phyloP scores from a whole-genome alignment of 805 yeast species.

The Zygotorulaspora sp. region DNA sequence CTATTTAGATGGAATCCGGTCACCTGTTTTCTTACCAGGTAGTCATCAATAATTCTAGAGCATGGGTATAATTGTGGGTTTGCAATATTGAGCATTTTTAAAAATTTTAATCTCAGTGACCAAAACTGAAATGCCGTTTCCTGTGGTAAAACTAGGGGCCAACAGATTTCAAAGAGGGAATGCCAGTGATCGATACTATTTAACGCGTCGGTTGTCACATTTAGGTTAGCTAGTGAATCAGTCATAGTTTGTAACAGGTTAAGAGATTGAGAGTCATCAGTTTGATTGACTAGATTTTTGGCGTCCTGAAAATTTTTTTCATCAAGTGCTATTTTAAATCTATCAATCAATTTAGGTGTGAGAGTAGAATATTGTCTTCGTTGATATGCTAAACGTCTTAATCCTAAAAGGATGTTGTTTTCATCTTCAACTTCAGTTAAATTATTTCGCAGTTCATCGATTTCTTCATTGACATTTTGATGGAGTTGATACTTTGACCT shows the following conservation, averaged over 20 bases:
- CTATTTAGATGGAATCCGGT: constrained; percentile 15
- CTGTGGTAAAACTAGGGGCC: constrained; percentile 23
- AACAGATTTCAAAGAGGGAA: constrained; percentile 17
- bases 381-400: constrained; percentile 28
- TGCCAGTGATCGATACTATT: constrained; percentile 15
- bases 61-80: constrained; percentile 10
- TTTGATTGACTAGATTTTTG: neutral
- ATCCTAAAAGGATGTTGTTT: constrained; percentile 28
- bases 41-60: constrained; percentile 17
- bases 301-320: constrained; percentile 17
- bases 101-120: constrained; percentile 21
- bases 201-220: constrained; percentile 4
- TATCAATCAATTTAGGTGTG: constrained; percentile 4
- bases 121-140: constrained; percentile 18
- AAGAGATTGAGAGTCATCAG: constrained; percentile 4
- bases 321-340: constrained; percentile 7
- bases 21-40: constrained; percentile 19
- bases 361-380: constrained; percentile 28
- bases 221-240: constrained; percentile 9
- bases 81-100: constrained; percentile 17
- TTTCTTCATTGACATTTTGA: neutral
- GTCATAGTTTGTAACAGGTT: constrained; percentile 8
- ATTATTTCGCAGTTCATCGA: neutral
- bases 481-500: constrained; percentile 19
- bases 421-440: constrained; percentile 10